Evolutionary conservation across 306 rosid species (phyloP).

Genomic region (Quillaja saponaria): DNA sequence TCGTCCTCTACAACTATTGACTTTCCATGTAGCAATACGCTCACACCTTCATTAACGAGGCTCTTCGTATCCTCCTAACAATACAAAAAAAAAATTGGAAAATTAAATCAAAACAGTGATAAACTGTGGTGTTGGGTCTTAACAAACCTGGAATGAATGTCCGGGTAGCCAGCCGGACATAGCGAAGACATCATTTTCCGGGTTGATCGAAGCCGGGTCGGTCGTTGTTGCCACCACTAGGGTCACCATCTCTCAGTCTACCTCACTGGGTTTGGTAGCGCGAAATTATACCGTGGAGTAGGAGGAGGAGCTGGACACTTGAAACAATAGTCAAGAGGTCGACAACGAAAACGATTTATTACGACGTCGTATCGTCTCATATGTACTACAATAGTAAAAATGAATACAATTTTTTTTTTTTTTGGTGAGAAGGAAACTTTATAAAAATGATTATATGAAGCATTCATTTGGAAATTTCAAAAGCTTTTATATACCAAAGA

Average conservation of each 20-base stretch:
- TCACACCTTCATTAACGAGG: slow-evolving; percentile 53
- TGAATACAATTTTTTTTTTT: no score
- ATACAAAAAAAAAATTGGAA: background rate
- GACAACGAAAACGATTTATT: no score
- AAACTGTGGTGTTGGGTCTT: background rate
- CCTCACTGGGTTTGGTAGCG: background rate
- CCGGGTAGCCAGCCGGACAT: slow-evolving; percentile 73
- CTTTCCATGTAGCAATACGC: slow-evolving; percentile 58
- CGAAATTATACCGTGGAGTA: no score
- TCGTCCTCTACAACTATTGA: slow-evolving; percentile 69
- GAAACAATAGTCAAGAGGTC: no score
- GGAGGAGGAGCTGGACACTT: no score
- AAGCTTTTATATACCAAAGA: no score
- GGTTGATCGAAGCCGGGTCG: slow-evolving; percentile 93
- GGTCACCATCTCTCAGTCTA: slow-evolving; percentile 50
- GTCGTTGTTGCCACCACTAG: slow-evolving; percentile 75
- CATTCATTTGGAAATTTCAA: no score
- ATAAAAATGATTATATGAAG: no score
- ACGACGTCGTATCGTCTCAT: no score
- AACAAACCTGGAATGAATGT: slow-evolving; percentile 61
- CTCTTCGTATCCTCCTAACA: slow-evolving; percentile 57
- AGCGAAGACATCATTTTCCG: slow-evolving; percentile 69
- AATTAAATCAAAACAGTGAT: background rate
- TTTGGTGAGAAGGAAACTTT: no score
- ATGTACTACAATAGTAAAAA: no score